phyloP scores from a whole-genome alignment of 805 yeast species.

The Henningerozyma blattae region DNA sequence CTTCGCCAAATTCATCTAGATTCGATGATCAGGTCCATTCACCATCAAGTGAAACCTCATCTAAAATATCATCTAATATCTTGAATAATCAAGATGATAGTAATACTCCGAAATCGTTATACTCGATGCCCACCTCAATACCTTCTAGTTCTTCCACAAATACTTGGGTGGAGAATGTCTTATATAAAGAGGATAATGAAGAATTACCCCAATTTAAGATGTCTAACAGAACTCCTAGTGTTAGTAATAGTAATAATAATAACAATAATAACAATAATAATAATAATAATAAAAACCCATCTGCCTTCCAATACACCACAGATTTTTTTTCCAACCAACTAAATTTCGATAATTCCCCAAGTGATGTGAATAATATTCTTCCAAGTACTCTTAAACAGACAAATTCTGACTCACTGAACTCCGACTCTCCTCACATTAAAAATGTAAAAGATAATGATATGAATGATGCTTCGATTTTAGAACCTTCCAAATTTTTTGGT shows the following conservation, averaged over 20 bases:
- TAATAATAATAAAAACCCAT: too few species aligned
- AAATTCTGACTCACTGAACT: too few species aligned
- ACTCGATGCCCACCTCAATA: conserved; percentile 3
- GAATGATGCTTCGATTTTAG: too few species aligned
- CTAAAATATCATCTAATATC: not conserved
- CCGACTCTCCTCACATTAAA: too few species aligned
- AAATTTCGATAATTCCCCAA: not conserved
- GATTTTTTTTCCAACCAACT: not conserved
- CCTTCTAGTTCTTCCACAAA: conserved; percentile 6
- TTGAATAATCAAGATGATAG: too few species aligned
- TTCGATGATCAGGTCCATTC: not conserved
- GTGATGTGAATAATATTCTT: not conserved
- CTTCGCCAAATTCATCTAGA: not conserved
- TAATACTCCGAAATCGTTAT: conserved; percentile 2
- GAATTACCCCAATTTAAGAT: conserved; percentile 7
- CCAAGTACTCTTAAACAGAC: too few species aligned
- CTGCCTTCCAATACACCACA: not conserved
- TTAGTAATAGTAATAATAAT: too few species aligned
- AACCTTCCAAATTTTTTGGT: too few species aligned
- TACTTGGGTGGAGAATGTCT: conserved; percentile 13
- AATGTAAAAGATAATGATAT: too few species aligned
- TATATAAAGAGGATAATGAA: conserved; percentile 10
- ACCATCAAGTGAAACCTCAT: not conserved
- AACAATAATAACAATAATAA: too few species aligned
- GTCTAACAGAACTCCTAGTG: not conserved